Base-by-base conservation (phyloP, 2,329 filamentous ascomycete genomes). In the Paecilomyces sp. region DNA sequence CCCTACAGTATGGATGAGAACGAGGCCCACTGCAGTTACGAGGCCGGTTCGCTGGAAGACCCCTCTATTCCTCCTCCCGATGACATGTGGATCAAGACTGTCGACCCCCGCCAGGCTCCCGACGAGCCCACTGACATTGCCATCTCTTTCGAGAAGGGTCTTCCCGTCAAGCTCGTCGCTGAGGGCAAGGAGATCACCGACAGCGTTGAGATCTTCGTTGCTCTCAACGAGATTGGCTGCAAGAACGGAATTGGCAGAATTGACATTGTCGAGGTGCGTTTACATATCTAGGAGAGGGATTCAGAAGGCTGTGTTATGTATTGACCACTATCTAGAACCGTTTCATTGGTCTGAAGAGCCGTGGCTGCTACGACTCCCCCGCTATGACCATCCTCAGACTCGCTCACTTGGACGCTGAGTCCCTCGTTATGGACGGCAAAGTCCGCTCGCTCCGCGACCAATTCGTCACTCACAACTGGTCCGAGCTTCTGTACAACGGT, bases 271-370 rank as follows among this genome's bases (percentile, higher is more conserved):
- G 89, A 91, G 31, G 31, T 33, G 31, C 31, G 31, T 33, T 33
- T 33, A 3, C 5, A 8, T 33, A 11, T 33, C 7, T 8, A 3
- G 1, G 11, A 33, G 11, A 11, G 31, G 5, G 31, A 12, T 7
- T 33, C 12, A 12, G 31, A 33, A 33, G 31, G 31, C 31, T 11
- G 31, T 33, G 11, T 33, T 11, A 8, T 33, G 8, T 33, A 33
- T 12, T 33, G 31, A 33, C 11, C 9, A 11, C 8, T 33, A 11
- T 33, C 31, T 11, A 33, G 76, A 89, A 90, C 79, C 84, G 90
- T 58, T 90, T 88, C 80, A 88, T 90, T 70, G 90, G 89, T 64
- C 81, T 92, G 68, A 92, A 92, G 81, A 87, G 83, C 66, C 85
- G 90, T 69, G 90, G 90, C 68, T 92, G 89, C 81, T 92, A 92